Percentiles rank a stretch among this genome's conserved stretches.
phyloP scores from a whole-genome alignment of 352 stramenopile genomes.

The Phytopythium ostracodes region DNA sequence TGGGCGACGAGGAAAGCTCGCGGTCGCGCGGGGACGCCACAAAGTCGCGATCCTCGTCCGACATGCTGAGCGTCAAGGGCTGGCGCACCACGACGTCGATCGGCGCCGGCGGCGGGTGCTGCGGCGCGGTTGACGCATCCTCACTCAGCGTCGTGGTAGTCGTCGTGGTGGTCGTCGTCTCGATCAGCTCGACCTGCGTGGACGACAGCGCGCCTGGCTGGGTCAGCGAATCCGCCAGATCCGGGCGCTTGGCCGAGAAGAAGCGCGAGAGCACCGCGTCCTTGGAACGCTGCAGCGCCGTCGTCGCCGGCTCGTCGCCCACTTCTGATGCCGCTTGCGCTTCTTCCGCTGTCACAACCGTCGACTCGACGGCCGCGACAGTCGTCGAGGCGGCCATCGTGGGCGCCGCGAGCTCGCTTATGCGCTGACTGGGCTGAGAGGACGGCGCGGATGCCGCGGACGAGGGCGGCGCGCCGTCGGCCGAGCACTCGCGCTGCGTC shows the following conservation, averaged over 20 bases:
- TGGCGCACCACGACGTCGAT: slow-evolving; percentile 7
- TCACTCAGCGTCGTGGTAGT: neutral
- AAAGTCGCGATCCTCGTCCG: slow-evolving; percentile 8
- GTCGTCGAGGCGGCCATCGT: neutral
- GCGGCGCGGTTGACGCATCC: too few relatives aligned
- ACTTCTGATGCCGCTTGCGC: neutral
- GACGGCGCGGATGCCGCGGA: neutral
- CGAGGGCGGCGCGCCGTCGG: neutral
- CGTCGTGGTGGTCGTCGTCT: neutral
- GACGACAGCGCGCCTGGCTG: neutral
- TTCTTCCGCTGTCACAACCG: neutral
- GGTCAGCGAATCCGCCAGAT: neutral
- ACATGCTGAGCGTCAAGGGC: neutral
- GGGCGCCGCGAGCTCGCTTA: neutral
- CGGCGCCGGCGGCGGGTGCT: neutral
- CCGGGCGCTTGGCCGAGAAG: slow-evolving; percentile 3
- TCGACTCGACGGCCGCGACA: neutral
- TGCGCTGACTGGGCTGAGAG: neutral
- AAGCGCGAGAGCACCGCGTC: slow-evolving; percentile 7
- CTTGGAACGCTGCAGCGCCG: neutral
- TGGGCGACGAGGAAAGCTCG: slow-evolving; percentile 4
- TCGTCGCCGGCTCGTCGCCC: neutral
- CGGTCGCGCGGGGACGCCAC: slow-evolving; percentile 6
- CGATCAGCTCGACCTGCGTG: neutral
- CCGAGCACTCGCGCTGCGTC: neutral